Evolutionary conservation across 2,329 filamentous ascomycete genomes (phyloP), one percentile per base, ranked within the genome.

Genomic region (Periconia digitata): DNA sequence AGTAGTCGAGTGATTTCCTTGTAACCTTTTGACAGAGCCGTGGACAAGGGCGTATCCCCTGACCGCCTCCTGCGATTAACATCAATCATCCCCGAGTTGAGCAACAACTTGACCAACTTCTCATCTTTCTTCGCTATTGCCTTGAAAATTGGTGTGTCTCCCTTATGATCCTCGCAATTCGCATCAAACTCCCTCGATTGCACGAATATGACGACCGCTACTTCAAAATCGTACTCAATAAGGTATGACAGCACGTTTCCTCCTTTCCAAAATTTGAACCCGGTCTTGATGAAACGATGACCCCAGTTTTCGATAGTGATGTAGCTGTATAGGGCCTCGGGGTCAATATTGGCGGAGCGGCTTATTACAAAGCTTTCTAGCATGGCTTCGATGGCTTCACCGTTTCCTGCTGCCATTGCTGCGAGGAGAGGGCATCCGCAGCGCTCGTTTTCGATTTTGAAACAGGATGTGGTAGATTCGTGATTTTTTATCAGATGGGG

Each of bases 391-490:
- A 40, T 27, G 3, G 43, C 24, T 10, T 65, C 54, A 37, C 61
- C 16, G 39, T 63, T 60, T 2, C 57, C 55, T 6, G 57, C 63
- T 39, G 64, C 67, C 12, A 73, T 34, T 5, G 73, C 69, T 3
- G 71, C 70, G 38, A 73, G 65, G 0, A 74, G n/a, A 17, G 71
- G 68, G 16, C 56, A 53, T 0, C 54, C 49, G 51, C 72, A 74
- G 2, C 58, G 55, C 40, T 68, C 64, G 38, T 66, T 60, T 41
- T 58, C 45, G 35, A 59, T 12, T 1, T 59, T 45, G 45, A 64
- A 49, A 18, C 42, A 51, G 0, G 50, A 51, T 4, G 52, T 20
- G 0, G 32, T 50, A 15, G 55, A 32, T 16, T 67, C 52, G 44
- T 54, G 46, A 15, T 61, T 58, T 47, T 50, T 53, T 49, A 74